A percentile compares a stretch with the other conserved stretches of the same genome.
Evolutionary conservation across 257 asterid species (phyloP).

Genomic region (Nemophila menziesii): DNA sequence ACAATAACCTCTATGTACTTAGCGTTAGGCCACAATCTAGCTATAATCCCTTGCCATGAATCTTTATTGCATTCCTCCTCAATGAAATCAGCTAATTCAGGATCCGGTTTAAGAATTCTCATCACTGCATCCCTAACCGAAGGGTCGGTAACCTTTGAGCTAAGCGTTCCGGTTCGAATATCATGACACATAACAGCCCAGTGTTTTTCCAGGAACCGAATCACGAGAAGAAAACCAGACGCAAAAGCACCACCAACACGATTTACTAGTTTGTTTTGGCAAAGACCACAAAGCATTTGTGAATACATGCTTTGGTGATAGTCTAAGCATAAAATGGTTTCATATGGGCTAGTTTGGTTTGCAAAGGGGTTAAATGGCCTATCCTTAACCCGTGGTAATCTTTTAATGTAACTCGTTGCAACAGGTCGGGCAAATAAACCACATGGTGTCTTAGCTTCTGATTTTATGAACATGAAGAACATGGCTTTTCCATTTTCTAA

Average conservation of each 20-base stretch:
- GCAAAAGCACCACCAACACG: slow-evolving; percentile 32
- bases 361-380: slow-evolving; percentile 26
- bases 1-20: slow-evolving; percentile 32
- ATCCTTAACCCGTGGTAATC: slow-evolving; percentile 21
- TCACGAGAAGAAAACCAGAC: slow-evolving; percentile 33
- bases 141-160: slow-evolving; percentile 16
- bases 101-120: slow-evolving; percentile 23
- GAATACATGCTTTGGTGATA: slow-evolving; percentile 37
- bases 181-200: slow-evolving; percentile 25
- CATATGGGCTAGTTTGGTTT: slow-evolving; percentile 32
- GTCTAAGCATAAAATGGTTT: slow-evolving; percentile 27
- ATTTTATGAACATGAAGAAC: slow-evolving; percentile 24
- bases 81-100: slow-evolving; percentile 22
- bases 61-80: slow-evolving; percentile 23
- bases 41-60: slow-evolving; percentile 31
- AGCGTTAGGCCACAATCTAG: slow-evolving; percentile 30
- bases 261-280: slow-evolving; percentile 20
- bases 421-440: slow-evolving; percentile 30
- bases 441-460: slow-evolving; percentile 28
- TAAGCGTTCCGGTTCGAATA: slow-evolving; percentile 21
- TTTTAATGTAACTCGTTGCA: slow-evolving; percentile 26
- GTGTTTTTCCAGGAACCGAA: slow-evolving; percentile 27
- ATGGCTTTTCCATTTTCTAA: slow-evolving; percentile 32
- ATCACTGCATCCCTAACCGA: slow-evolving; percentile 25
- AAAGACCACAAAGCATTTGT: slow-evolving; percentile 38